phyloP scores from a whole-genome alignment of 371 early-diverging fungal species.

The Mucor sp. region DNA sequence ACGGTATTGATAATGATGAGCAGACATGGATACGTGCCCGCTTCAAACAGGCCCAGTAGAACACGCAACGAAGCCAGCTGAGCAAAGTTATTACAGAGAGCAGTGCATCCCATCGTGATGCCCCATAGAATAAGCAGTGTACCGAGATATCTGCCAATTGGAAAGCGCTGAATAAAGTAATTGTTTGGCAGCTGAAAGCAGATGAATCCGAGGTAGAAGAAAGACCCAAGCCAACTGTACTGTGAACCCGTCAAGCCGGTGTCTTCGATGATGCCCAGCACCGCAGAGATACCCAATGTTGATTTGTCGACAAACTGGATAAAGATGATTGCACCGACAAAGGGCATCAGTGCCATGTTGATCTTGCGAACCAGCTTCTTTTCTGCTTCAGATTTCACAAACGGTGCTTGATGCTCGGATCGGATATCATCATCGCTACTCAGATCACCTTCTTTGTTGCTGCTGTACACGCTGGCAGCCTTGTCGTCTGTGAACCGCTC shows the following conservation, averaged over 20 bases:
- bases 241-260: constrained; percentile 21
- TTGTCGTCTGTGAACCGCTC: constrained; percentile 12
- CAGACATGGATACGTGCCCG: constrained; percentile 29
- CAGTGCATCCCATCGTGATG: constrained; percentile 23
- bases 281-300: constrained; percentile 28
- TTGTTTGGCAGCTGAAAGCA: constrained; percentile 33
- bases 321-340: constrained; percentile 30
- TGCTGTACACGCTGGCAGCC: constrained; percentile 8
- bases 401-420: not conserved
- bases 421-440: not conserved
- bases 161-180: constrained; percentile 35
- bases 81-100: constrained; percentile 27
- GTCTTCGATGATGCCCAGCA: constrained; percentile 33
- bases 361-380: constrained; percentile 32
- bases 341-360: constrained; percentile 28
- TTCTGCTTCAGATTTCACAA: constrained; percentile 26
- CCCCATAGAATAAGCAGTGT: constrained; percentile 36
- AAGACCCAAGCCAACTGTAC: constrained; percentile 31
- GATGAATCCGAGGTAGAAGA: constrained; percentile 40
- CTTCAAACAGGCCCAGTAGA: constrained; percentile 39
- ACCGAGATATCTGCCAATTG: constrained; percentile 31
- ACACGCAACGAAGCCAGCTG: constrained; percentile 27
- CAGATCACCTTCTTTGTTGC: not conserved
- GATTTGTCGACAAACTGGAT: constrained; percentile 43
- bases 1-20: constrained; percentile 29